Evolutionary conservation across 2,329 filamentous ascomycete species (phyloP), one percentile per base, ranked within the genome.

Genomic region (Cladosporium austrohemisphaericum): DNA sequence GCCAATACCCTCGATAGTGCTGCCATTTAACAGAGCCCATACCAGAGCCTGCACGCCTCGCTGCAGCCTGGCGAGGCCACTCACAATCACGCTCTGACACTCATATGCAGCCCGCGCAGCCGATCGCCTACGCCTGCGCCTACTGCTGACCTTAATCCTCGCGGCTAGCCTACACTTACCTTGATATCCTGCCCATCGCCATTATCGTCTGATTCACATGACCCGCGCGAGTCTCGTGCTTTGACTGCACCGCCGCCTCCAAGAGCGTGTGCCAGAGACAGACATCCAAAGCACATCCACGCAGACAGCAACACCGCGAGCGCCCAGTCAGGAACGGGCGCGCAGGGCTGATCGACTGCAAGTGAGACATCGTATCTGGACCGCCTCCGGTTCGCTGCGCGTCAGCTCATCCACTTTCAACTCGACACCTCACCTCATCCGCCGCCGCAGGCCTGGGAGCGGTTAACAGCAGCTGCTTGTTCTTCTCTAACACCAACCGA

Each of bases 311-410:
- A 14, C n/a, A 14, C 29, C 29, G 29, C 29, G 29, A 32, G 13
- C 5, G 3, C 14, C 38, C 38, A 41, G 38, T 26, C 38, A 41
- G 33, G 16, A 20, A 38, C 20, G 11, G 20, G 5, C 25, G 26
- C 40, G 33, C 44, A 47, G 44, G 44, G 44, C 44, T 47, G 44
- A 47, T 29, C 20, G 31, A 13, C 29, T 35, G 44, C 19, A 20
- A 36, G 33, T 47, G 31, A 38, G 44, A 47, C 44, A 37, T 33
- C 23, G 25, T 18, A 10, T 8, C 25, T 23, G 13, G 14, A 38
- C 44, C n/a, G 26, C 44, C 41, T 22, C 20, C 20, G 41, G 20
- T 33, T 33, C 40, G 28, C 41, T 45, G 41, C 41, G 31, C 31
- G 14, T 35, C 43, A 46, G 32, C 44, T 47, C 33, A 18, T 35